Base-by-base conservation (phyloP, 441 rosid genomes). In the Eutrema salsugineum region DNA sequence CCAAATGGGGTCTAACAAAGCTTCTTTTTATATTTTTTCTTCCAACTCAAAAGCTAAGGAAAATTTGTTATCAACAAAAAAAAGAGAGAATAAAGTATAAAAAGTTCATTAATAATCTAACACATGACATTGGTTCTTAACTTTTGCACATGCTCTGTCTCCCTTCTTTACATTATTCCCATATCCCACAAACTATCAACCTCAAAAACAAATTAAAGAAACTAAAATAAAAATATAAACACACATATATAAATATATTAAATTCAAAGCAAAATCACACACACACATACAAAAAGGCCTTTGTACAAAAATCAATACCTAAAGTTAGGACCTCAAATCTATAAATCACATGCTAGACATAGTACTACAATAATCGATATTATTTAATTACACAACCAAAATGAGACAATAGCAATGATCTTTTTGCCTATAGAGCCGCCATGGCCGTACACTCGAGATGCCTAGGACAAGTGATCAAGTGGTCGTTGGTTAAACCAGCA, bases 401-500 rank as follows among this genome's bases (percentile, higher is more conserved):
- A 43, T 33, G 58, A 59, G 64, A 62, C 43, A 44, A 63, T n/a
- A 62, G 27, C 20, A n/a, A 35, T 28, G 12, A 17, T 63, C 6
- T 30, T 28, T 57, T 30, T 22, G 77, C 44, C 77, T 83, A 65
- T 53, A 43, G 66, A 61, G 75, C 43, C 53, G 75, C 79, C 57
- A 61, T 61, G 72, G 59, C 66, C 5, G 2, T 73, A 64, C 87
- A 85, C 65, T 82, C 86, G 47, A 79, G 83, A 73, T 91, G 86
- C 54, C 90, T 80, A 20, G 84, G 86, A 39, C 97, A 91, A 49
- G 87, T 80, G 85, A 83, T 60, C 76, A 91, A 73, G 72, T 91
- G 97, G 79, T 84, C 91, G 67, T 87, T 91, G 33, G 84, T 80
- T 60, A 91, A 83, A 27, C 92, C 97, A n/a, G 87, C 88, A n/a